Conservation (phyloP, 2,329 filamentous ascomycete species). For the Cordyceps cicadae region DNA sequence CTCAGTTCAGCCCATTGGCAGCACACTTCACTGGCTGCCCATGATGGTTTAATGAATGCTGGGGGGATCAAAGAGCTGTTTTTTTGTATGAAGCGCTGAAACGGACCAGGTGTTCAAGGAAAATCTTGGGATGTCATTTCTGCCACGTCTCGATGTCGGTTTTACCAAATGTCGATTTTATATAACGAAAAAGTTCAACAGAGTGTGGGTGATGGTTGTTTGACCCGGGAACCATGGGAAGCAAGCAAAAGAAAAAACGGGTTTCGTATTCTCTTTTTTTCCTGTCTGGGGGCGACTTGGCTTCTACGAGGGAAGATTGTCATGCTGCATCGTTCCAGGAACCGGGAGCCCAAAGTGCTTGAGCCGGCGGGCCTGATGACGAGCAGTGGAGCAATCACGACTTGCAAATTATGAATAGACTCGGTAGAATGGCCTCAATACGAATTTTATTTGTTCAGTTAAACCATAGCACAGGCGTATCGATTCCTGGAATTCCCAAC, state of each 20-base stretch:
- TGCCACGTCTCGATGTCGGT: slow-evolving; percentile 8
- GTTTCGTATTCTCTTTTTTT: slow-evolving; percentile 24
- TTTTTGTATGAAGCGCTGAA: slow-evolving; percentile 13
- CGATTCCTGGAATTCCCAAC: neutral
- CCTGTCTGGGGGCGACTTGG: slow-evolving; percentile 16
- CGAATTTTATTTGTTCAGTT: slow-evolving; percentile 18
- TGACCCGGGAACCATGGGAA: slow-evolving; percentile 4
- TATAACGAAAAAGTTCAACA: slow-evolving; percentile 11
- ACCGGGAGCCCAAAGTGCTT: slow-evolving; percentile 18
- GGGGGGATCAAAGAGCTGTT: slow-evolving; percentile 1
- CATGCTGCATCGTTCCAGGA: slow-evolving; percentile 18
- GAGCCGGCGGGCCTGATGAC: slow-evolving; percentile 15
- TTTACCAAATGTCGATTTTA: slow-evolving; percentile 11
- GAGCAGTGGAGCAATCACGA: slow-evolving; percentile 17
- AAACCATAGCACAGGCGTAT: neutral
- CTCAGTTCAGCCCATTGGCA: neutral
- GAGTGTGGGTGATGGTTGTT: neutral
- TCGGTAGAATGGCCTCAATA: slow-evolving; percentile 29
- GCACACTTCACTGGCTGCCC: neutral
- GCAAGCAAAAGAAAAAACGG: slow-evolving; percentile 29
- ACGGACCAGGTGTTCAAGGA: slow-evolving; percentile 12
- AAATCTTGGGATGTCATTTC: slow-evolving; percentile 7
- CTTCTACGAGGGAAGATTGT: slow-evolving; percentile 21
- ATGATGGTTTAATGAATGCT: slow-evolving; percentile 5
- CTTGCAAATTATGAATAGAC: slow-evolving; percentile 28